phyloP scores from a whole-genome alignment of 2,329 filamentous ascomycete species.

The Seiridium unicorne region DNA sequence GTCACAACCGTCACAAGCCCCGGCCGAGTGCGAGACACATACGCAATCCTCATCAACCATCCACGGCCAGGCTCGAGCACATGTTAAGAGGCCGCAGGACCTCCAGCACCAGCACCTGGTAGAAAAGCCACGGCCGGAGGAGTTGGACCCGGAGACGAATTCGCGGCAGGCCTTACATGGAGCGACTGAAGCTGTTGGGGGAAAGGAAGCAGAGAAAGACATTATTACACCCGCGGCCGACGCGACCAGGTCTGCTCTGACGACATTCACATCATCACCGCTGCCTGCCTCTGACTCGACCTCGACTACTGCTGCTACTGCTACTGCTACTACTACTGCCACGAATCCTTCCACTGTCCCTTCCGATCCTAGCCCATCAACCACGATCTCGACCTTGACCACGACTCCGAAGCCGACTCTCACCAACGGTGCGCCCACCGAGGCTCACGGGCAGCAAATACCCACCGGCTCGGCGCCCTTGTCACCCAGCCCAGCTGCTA shows the following conservation, averaged over 20 bases:
- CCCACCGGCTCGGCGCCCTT: constrained; percentile 17
- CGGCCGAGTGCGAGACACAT: constrained; percentile 6
- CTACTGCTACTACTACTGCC: background rate
- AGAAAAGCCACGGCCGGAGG: constrained; percentile 10
- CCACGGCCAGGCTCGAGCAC: constrained; percentile 17
- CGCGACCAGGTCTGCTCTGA: background rate
- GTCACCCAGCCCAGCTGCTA: constrained; percentile 10
- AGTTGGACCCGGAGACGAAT: background rate
- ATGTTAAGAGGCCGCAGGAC: constrained; percentile 23
- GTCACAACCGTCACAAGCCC: constrained; percentile 23
- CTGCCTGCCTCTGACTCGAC: background rate
- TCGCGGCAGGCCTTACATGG: background rate
- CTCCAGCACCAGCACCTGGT: constrained; percentile 14
- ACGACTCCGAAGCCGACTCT: constrained; percentile 13
- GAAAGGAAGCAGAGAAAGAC: constrained; percentile 1
- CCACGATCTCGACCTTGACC: constrained; percentile 14
- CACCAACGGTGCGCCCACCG: constrained; percentile 12
- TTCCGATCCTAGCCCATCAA: constrained; percentile 1
- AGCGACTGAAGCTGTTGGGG: constrained; percentile 3
- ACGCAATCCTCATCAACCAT: background rate
- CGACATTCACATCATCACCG: background rate
- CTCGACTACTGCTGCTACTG: background rate
- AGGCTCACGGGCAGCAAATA: constrained; percentile 15
- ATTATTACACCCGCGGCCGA: background rate
- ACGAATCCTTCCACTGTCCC: background rate